Base-by-base conservation (phyloP, 352 stramenopile genomes). In the Phytophthora foliorum region DNA sequence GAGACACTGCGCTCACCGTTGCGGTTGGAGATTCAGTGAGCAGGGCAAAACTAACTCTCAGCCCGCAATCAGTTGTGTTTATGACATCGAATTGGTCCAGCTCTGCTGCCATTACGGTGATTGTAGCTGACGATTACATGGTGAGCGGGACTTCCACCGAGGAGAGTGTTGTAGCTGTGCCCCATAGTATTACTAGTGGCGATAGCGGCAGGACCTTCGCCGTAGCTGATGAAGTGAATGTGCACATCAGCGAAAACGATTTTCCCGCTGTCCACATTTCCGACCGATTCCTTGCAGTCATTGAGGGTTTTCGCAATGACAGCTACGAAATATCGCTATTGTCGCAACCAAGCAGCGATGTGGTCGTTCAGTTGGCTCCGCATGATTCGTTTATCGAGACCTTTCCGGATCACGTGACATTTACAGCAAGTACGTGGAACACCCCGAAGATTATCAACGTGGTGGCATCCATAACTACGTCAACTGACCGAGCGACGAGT, bases 241-340 rank as follows among this genome's bases (percentile, higher is more conserved):
- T 92, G 1, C 39, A 73, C 13, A 63, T 93, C 4, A 69, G 73
- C 48, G 85, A 91, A 22, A 69, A 91, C 44, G 80, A 90, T 46
- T 58, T 89, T 27, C 80, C 84, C 2, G 62, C 79, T 3, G 63
- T 90, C n/a, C 78, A 77, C n/a, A 50, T 90, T 17, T 92, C 84
- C 0, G 66, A 67, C 42, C 72, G 78, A 9, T 84, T 80, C 45
- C 67, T 79, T 27, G 76, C 80, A 2, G 74, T 92, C 11, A 36
- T 84, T 6, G 76, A 90, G 48, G 49, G 61, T 4, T 19, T 89
- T 4, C 67, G 68, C 19, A 89, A 86, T 48, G 79, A 78, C 41
- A 83, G 81, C 54, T 91, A 91, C 53, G 55, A 76, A 14, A 74
- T 91, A 7, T 72, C 62, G 14, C 57, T 91, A 6, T 38, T 79